Evolutionary conservation across 2,329 filamentous ascomycete species (phyloP), one percentile per base, ranked within the genome.

Genomic region (Penicillium sp.): DNA sequence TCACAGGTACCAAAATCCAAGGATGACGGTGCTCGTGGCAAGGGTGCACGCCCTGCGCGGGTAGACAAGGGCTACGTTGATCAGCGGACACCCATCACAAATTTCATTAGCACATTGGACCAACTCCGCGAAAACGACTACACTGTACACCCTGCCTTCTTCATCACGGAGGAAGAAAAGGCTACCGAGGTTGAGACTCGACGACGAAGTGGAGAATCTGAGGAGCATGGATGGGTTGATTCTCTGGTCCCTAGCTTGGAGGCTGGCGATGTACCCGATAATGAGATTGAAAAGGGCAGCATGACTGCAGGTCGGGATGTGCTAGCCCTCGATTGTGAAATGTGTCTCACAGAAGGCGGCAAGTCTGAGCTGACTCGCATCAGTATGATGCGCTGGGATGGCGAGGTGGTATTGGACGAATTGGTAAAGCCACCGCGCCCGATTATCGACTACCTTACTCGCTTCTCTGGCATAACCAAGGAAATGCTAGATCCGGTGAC

Each of bases 381-480:
- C 71, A 97, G 92, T 71, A 75, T 98, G 39, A 80, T 99, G 8
- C 81, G 87, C 58, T 99, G 95, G 93, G 86, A 92, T 65, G 93
- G 93, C 49, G 84, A 86, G 33, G 84, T 90, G 10, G 81, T 96
- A 16, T 77, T 98, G 51, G 95, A 99, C 72, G 90, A 96, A 76
- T 84, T 98, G 13, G 95, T 99, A 68, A 96, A 95, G 77, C 95
- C 95, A 0, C 83, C 87, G 45, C 88, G 90, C 64, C 88, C 90
- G n/a, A 93, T 99, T 68, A 88, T 85, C 55, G 90, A 99, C 79
- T 98, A 99, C 72, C 82, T 99, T 42, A 99, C 95, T 1, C 88
- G 81, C 54, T 96, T 87, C 74, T 99, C 95, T 0, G 95, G 95
- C 61, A 97, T 99, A 69, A 99, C 93, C 3, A 83, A 90, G 67